Conservation (phyloP, 306 rosid genomes). For the Cucurbita argyrosperma region DNA sequence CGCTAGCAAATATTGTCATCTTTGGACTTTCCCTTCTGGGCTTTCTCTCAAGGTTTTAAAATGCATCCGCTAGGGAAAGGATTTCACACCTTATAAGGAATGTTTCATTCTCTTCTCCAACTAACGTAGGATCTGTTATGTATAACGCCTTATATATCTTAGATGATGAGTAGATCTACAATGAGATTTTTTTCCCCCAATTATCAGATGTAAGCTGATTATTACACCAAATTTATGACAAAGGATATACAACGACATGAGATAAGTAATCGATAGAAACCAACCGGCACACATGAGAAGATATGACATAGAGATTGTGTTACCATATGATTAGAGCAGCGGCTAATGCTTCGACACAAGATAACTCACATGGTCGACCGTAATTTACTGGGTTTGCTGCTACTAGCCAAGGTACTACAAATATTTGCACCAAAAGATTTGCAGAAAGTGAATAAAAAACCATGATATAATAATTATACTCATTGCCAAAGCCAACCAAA, state of each 20-base stretch:
- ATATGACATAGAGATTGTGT: background rate
- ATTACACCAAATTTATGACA: background rate
- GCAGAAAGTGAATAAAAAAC: background rate
- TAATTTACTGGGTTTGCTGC: conserved; percentile 95
- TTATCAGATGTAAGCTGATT: background rate
- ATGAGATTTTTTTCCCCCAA: background rate
- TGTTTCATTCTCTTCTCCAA: too few relatives aligned
- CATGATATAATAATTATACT: background rate
- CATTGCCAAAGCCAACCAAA: background rate
- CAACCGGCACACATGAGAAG: background rate
- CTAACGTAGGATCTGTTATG: too few relatives aligned
- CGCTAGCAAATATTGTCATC: too few relatives aligned
- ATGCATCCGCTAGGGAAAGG: too few relatives aligned
- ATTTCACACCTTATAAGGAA: too few relatives aligned
- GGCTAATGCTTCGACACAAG: conserved; percentile 97
- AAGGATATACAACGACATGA: background rate
- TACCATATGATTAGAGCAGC: conserved; percentile 93
- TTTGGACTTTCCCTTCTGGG: too few relatives aligned
- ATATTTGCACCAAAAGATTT: background rate
- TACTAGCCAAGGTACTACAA: conserved; percentile 89
- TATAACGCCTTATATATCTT: background rate
- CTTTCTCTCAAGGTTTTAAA: too few relatives aligned
- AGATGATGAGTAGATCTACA: background rate
- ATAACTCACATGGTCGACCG: conserved; percentile 88
- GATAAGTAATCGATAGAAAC: background rate